These are phyloP conservation scores for Micractinium sp. DNA, from an alignment of 139 green algal genomes.

Conservation along the genomic window DNA sequence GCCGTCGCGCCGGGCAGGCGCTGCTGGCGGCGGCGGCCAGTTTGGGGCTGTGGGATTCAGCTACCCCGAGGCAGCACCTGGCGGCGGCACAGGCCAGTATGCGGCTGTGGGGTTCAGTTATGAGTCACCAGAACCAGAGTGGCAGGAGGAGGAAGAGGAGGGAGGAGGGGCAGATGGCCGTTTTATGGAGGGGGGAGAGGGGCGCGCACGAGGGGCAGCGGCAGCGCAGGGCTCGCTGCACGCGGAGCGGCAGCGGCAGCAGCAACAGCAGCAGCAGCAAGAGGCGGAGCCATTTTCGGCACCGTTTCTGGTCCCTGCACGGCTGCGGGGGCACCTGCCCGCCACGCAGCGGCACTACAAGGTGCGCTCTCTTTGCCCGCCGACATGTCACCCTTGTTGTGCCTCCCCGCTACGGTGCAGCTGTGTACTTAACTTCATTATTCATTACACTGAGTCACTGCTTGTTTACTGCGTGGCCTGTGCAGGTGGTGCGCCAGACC, in stretches of 20 bases:
- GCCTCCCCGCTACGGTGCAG: neutral
- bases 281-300: conserved; percentile 21
- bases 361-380: neutral
- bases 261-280: neutral
- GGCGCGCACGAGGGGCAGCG: neutral
- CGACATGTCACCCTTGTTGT: neutral
- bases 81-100: neutral
- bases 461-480: neutral
- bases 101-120: conserved; percentile 49
- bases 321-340: conserved; percentile 26
- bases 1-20: neutral
- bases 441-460: too few relatives aligned
- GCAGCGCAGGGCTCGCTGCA: neutral
- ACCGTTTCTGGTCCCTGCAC: conserved; percentile 26
- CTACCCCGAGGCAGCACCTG: conserved; percentile 12
- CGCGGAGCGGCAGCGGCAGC: conserved; percentile 2
- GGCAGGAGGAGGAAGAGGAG: neutral
- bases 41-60: conserved; percentile 44
- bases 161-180: neutral
- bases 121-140: neutral
- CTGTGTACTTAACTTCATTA: neutral
- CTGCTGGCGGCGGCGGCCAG: neutral
- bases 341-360: conserved; percentile 30
- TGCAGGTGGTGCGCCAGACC: conserved; percentile 74
- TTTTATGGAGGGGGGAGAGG: neutral